Evolutionary conservation across 805 yeast species (phyloP), one percentile per base, ranked within the genome.

Genomic region (Candida namnaoensis): DNA sequence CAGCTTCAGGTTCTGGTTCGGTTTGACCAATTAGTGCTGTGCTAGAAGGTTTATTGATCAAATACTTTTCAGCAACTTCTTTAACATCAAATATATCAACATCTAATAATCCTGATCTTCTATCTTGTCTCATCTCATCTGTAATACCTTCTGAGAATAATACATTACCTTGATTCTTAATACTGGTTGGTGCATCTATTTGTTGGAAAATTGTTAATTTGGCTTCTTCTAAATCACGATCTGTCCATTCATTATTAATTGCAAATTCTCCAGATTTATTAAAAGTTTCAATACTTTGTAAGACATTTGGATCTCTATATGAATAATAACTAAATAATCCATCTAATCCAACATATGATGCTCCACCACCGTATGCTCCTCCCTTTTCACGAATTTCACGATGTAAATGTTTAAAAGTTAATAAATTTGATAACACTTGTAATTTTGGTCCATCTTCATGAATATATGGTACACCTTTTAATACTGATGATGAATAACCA

Each of bases 321-420:
- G 98, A 88, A 63, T 83, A 93, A 64, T 72, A 88, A 32, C 84
- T 74, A 53, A 91, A 77, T 3, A 80, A 52, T 0, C 97, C 98
- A 39, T 84, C 87, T 23, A 86, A 57, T 0, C 91, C 88, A 57
- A 82, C 85, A 58, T 81, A 93, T 7, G 75, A 65, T 5, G 95
- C 84, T 5, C 99, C 99, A 6, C 96, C 98, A 7, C 99, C 99
- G 57, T 93, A 93, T 0, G 99, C 99, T 44, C 99, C 99, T 43
- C 96, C 96, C 54, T 91, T 79, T 57, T 93, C 99, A 49, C 99
- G 76, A 34, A 93, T 79, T 48, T 88, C 95, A 11, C 87, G 76
- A 60, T 93, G 99, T 38, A 93, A 66, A 50, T 85, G 77, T 54
- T 84, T 86, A 62, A 82, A 90, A 0, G 95, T 82, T 50, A 88